Evolutionary conservation across 345 rosid genomes (phyloP).

Genomic region (Eucalyptus victrix): DNA sequence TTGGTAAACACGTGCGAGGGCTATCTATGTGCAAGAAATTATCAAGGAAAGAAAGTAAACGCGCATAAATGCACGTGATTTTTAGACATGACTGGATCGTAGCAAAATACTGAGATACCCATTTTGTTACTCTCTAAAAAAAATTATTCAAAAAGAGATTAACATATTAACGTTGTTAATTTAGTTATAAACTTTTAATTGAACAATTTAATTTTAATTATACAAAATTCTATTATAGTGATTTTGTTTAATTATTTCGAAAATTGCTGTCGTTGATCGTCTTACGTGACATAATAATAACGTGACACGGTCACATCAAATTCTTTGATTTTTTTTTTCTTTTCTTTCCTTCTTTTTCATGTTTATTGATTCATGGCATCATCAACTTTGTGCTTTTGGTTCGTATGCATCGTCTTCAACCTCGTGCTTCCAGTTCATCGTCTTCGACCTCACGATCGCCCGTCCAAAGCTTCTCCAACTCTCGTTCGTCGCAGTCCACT

Average conservation of each 20-base stretch:
- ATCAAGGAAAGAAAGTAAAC: accelerated
- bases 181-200: no score
- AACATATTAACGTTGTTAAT: accelerated
- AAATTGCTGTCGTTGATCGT: accelerated
- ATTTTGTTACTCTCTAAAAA: accelerated
- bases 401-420: background rate
- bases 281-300: accelerated
- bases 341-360: background rate
- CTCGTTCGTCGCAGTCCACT: background rate
- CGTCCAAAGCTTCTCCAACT: background rate
- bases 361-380: background rate
- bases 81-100: accelerated
- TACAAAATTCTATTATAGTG: background rate
- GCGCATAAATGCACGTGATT: accelerated
- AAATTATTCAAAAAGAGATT: accelerated
- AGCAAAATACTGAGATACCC: accelerated
- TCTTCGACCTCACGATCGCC: background rate
- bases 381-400: background rate
- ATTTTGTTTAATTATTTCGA: accelerated
- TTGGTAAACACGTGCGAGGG: accelerated
- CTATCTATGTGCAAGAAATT: no score
- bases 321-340: background rate
- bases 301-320: background rate
- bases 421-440: accelerated
- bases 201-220: accelerated